phyloP scores from a whole-genome alignment of 2,329 filamentous ascomycete species.

The Scedosporium aurantiacum region DNA sequence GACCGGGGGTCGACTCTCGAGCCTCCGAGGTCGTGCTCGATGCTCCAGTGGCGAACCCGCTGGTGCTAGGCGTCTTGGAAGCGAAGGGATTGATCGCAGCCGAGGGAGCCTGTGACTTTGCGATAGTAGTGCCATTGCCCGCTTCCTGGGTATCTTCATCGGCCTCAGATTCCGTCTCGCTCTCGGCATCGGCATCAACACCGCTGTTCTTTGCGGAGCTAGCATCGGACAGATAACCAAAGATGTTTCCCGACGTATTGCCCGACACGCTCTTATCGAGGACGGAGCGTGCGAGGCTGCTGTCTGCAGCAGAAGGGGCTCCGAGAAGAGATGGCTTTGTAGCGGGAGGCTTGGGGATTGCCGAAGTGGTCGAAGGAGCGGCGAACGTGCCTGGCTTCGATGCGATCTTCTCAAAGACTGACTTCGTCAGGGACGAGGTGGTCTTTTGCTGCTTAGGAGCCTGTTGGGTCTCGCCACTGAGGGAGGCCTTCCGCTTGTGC shows the following conservation, averaged over 20 bases:
- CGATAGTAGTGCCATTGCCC: slow-evolving; percentile 11
- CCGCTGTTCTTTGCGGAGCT: slow-evolving; percentile 45
- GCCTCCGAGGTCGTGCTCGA: slow-evolving; percentile 30
- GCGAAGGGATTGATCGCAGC: slow-evolving; percentile 16
- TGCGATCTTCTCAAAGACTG: slow-evolving; percentile 45
- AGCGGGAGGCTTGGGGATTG: neutral
- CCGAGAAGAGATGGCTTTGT: neutral
- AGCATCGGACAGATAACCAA: slow-evolving; percentile 46
- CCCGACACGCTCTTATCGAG: slow-evolving; percentile 27
- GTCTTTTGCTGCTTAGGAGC: slow-evolving; percentile 38
- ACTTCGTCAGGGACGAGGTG: slow-evolving; percentile 41
- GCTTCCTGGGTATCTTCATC: slow-evolving; percentile 28
- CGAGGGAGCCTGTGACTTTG: slow-evolving; percentile 16
- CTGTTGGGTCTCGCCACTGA: slow-evolving; percentile 30
- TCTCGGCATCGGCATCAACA: slow-evolving; percentile 34
- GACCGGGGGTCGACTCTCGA: slow-evolving; percentile 32
- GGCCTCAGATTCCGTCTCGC: slow-evolving; percentile 31
- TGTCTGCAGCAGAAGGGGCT: slow-evolving; percentile 12
- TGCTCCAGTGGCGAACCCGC: slow-evolving; percentile 10
- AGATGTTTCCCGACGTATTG: slow-evolving; percentile 37
- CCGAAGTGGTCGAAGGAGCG: slow-evolving; percentile 5
- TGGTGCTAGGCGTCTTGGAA: slow-evolving; percentile 16
- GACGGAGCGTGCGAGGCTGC: slow-evolving; percentile 30
- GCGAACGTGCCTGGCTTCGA: slow-evolving; percentile 23
- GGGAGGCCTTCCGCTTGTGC: slow-evolving; percentile 41